A percentile compares a stretch with the other conserved stretches of the same genome.
Evolutionary conservation across 2,329 filamentous ascomycete species (phyloP).

Genomic region (Leptographium radiaticola): DNA sequence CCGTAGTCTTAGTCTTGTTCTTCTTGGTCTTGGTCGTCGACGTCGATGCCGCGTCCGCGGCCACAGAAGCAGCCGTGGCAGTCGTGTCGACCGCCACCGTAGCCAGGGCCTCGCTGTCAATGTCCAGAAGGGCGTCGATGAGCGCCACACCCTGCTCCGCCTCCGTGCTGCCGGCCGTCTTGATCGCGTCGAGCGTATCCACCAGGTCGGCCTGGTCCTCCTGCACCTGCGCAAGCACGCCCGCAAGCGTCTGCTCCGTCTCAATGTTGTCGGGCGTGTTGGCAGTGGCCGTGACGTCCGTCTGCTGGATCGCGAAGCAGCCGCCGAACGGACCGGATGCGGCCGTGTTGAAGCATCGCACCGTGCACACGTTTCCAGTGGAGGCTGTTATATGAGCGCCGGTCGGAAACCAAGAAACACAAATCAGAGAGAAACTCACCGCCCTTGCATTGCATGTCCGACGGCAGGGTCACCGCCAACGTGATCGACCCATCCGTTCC

Average conservation of each 20-base stretch:
- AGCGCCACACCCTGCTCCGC: constrained; percentile 18
- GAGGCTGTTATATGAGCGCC: constrained; percentile 25
- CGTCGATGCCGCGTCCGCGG: not conserved
- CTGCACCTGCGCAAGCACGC: constrained; percentile 32
- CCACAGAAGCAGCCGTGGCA: not conserved
- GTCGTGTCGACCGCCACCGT: not conserved
- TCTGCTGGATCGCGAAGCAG: constrained; percentile 44
- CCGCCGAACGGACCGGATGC: constrained; percentile 33
- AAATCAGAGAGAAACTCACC: constrained; percentile 22
- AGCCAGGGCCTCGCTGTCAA: constrained; percentile 9
- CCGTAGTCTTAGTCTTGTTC: not conserved
- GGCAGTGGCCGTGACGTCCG: constrained; percentile 25
- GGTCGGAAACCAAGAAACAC: not conserved
- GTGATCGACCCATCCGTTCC: constrained; percentile 30
- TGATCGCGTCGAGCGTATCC: constrained; percentile 31
- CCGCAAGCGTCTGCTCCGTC: constrained; percentile 31
- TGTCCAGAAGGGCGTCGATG: constrained; percentile 17
- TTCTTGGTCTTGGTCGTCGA: not conserved
- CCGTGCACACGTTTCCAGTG: constrained; percentile 43
- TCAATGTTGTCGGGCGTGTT: constrained; percentile 32
- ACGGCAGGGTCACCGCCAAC: constrained; percentile 39
- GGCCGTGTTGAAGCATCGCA: constrained; percentile 42
- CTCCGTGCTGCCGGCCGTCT: constrained; percentile 20
- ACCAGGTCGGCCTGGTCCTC: constrained; percentile 37
- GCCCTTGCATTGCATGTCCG: constrained; percentile 33